These are phyloP conservation scores for Pseudozyma hubeiensis DNA, from an alignment of 1,284 basidiomycete genomes.

Conservation along the genomic window DNA sequence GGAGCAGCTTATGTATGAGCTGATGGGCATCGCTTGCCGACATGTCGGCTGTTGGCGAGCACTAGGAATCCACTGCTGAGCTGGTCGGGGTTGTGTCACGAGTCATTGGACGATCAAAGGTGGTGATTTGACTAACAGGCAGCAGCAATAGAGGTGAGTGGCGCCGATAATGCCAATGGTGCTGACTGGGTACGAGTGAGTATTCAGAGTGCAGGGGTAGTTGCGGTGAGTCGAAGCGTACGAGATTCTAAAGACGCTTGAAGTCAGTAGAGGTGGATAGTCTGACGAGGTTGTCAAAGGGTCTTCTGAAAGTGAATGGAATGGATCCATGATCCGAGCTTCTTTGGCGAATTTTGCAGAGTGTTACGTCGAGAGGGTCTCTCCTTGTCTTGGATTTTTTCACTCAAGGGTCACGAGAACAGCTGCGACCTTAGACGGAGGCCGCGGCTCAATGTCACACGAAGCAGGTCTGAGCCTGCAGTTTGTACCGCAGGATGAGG, in stretches of 20 bases:
- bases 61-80: background rate
- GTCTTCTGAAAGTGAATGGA: background rate
- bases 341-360: background rate
- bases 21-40: slow-evolving; percentile 28
- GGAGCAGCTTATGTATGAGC: slow-evolving; percentile 38
- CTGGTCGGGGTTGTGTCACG: background rate
- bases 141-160: too few relatives aligned
- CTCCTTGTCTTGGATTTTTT: background rate
- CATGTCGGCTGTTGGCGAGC: slow-evolving; percentile 9
- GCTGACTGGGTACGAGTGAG: too few relatives aligned
- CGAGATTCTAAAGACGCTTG: too few relatives aligned
- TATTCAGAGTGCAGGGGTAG: too few relatives aligned
- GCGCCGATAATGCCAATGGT: too few relatives aligned
- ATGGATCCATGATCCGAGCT: slow-evolving; percentile 1
- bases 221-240: too few relatives aligned
- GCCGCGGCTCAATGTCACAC: too few relatives aligned
- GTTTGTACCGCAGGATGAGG: slow-evolving; percentile 4
- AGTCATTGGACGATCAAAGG: background rate
- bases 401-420: slow-evolving; percentile 7
- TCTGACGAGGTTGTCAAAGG: background rate
- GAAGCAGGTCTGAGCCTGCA: background rate
- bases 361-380: too few relatives aligned
- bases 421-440: background rate
- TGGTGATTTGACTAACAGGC: too few relatives aligned
- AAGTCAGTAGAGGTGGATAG: too few relatives aligned